Evolutionary conservation across 2,329 filamentous ascomycete species (phyloP), one percentile per base, ranked within the genome.

Genomic region (Arthrobotrys musiformis): DNA sequence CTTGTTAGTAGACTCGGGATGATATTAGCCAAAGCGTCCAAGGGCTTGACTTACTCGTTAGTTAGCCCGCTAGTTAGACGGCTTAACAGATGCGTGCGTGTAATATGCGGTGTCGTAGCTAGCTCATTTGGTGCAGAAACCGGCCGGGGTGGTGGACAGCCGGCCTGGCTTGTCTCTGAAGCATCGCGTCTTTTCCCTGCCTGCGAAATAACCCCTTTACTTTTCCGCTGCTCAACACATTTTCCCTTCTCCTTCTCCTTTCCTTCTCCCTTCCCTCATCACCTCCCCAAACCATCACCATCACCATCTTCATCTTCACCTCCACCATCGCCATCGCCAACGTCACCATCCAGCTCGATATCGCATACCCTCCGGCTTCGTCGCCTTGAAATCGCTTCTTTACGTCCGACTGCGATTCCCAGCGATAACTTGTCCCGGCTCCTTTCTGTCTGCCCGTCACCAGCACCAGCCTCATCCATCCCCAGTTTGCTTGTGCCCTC

Each of bases 391-490:
- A 28, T 62, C 50, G 35, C 37, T 56, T 48, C 46, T 44, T 46
- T 54, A 44, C 73, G 37, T 44, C 61, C 30, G 30, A 13, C 33
- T 61, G 67, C 73, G 61, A 78, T 72, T 64, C 60, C 46, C 40
- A 46, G 67, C 73, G 61, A 77, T 67, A 69, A 26, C 35, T 24
- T 24, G 7, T 24, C 17, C 11, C 68, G 52, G 54, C 54, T 69
- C 40, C 56, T 67, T 26, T 40, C 37, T 50, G 48, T 72, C 56
- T 67, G 17, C 30, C 37, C 50, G 48, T 72, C 61, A 17, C 58
- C 30, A 37, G 62, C 73, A 77, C 73, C 73, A 77, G 73, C 73
- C 60, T 77, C 72, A 77, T 75, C 70, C 72, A 77, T 75, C 70
- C 54, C 60, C 50, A 67, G 72, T 58, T n/a, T 77, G 50, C 42